These are phyloP conservation scores for Crithidia acanthocephali DNA, from an alignment of 208 protist genomes.

Conservation along the genomic window DNA sequence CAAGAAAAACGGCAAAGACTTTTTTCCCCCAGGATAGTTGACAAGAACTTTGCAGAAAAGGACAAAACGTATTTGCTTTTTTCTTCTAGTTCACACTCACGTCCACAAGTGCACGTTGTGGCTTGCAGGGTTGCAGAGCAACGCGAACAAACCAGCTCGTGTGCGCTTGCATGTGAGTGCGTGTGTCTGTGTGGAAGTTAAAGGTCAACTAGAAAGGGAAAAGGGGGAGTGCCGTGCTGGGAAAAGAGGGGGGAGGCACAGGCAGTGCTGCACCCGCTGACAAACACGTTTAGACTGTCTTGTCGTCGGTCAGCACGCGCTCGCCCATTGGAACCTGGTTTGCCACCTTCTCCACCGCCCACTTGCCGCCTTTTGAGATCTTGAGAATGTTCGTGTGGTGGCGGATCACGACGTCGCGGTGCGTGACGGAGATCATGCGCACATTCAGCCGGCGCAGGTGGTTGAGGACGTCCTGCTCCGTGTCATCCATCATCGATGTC, in stretches of 20 bases:
- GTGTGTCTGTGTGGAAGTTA: too few species aligned
- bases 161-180: too few species aligned
- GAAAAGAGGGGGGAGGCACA: background rate
- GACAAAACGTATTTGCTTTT: too few species aligned
- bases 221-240: background rate
- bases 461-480: constrained; percentile 82
- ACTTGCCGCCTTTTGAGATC: constrained; percentile 53
- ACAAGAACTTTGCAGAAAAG: too few species aligned
- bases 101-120: too few species aligned
- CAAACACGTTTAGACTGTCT: constrained; percentile 40
- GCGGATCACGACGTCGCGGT: constrained; percentile 78
- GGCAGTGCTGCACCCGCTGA: too few species aligned
- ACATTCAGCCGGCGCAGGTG: constrained; percentile 77
- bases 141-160: too few species aligned
- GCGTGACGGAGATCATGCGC: constrained; percentile 84
- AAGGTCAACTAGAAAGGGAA: too few species aligned
- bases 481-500: constrained; percentile 91
- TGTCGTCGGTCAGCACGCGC: constrained; percentile 31
- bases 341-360: constrained; percentile 54
- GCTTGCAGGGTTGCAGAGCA: too few species aligned
- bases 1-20: too few species aligned
- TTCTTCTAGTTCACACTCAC: too few species aligned
- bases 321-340: constrained; percentile 52
- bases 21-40: too few species aligned
- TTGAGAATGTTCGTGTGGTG: constrained; percentile 81